Conservation (phyloP, 2,329 filamentous ascomycete species). For the Tolypocladium sp. region DNA sequence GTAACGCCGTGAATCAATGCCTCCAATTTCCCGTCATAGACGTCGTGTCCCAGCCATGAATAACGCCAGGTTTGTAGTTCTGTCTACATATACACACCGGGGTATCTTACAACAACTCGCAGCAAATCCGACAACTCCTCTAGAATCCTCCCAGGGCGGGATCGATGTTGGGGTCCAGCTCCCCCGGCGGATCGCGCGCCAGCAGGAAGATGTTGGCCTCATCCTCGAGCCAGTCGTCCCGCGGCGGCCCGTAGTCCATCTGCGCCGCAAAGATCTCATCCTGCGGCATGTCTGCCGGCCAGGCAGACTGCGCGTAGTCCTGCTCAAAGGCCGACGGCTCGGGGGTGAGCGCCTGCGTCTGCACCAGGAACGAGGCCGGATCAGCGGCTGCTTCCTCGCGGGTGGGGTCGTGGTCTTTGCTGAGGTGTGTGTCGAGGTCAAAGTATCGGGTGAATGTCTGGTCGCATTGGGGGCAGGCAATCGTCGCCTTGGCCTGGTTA, state of each 20-base stretch:
- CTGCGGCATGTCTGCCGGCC: slow-evolving; percentile 13
- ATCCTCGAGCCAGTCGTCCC: slow-evolving; percentile 33
- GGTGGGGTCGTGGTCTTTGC: slow-evolving; percentile 15
- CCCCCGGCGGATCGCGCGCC: slow-evolving; percentile 14
- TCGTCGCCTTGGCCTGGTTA: slow-evolving; percentile 29
- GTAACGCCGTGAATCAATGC: not conserved
- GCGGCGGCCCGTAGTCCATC: slow-evolving; percentile 20
- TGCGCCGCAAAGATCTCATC: slow-evolving; percentile 25
- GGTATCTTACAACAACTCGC: not conserved
- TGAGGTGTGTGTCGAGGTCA: slow-evolving; percentile 39
- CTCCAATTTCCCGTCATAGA: not conserved
- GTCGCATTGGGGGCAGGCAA: slow-evolving; percentile 36
- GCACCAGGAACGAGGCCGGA: slow-evolving; percentile 12
- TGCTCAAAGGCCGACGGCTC: slow-evolving; percentile 12
- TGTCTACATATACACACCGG: not conserved
- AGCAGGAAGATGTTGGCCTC: slow-evolving; percentile 34
- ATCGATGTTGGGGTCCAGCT: slow-evolving; percentile 18
- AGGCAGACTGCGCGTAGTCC: slow-evolving; percentile 10
- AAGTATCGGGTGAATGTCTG: slow-evolving; percentile 39
- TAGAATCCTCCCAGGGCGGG: slow-evolving; percentile 16
- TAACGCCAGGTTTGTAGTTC: not conserved
- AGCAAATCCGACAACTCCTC: not conserved
- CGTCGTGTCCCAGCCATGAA: not conserved
- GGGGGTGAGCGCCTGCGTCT: slow-evolving; percentile 9
- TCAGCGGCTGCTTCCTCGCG: slow-evolving; percentile 5